A percentile compares a stretch with the other conserved stretches of the same genome.
Conservation (phyloP, 1,139 yeast species). For the Taiozyma sp. region DNA sequence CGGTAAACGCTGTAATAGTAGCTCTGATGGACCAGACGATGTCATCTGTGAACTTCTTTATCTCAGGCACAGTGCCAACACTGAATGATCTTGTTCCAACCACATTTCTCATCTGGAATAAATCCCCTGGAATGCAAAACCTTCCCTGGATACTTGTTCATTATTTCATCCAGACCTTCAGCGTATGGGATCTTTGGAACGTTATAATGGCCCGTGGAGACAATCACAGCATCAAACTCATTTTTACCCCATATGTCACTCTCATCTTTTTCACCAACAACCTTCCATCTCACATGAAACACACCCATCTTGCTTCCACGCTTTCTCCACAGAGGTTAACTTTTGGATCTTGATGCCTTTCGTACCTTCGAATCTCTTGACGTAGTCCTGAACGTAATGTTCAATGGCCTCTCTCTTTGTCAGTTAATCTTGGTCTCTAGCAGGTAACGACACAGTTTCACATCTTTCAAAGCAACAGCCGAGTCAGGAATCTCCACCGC, state of each 20-base stretch:
- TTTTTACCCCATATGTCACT: constrained; percentile 16
- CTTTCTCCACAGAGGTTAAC: background rate
- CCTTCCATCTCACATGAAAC: background rate
- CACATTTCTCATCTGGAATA: constrained; percentile 24
- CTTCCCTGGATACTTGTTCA: constrained; percentile 28
- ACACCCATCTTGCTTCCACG: constrained; percentile 10
- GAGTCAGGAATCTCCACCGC: constrained; percentile 9
- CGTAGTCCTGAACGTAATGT: constrained; percentile 34
- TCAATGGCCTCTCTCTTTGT: constrained; percentile 5
- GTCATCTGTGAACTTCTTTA: background rate
- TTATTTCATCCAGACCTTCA: constrained; percentile 35
- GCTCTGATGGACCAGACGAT: constrained; percentile 2
- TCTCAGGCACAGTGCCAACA: constrained; percentile 32
- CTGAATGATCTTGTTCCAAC: constrained; percentile 46
- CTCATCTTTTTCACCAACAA: background rate
- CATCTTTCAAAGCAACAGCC: background rate
- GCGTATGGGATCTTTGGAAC: constrained; percentile 40
- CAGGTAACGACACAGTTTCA: constrained; percentile 1
- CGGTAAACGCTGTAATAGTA: background rate
- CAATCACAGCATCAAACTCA: constrained; percentile 36
- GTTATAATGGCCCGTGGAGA: constrained; percentile 40
- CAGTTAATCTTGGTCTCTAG: constrained; percentile 2
- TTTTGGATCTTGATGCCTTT: background rate
- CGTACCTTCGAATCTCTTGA: constrained; percentile 5
- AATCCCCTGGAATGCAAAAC: constrained; percentile 38